These are phyloP conservation scores for Sporobolomyces roseus DNA, from an alignment of 768 basidiomycete genomes.

Conservation along the genomic window DNA sequence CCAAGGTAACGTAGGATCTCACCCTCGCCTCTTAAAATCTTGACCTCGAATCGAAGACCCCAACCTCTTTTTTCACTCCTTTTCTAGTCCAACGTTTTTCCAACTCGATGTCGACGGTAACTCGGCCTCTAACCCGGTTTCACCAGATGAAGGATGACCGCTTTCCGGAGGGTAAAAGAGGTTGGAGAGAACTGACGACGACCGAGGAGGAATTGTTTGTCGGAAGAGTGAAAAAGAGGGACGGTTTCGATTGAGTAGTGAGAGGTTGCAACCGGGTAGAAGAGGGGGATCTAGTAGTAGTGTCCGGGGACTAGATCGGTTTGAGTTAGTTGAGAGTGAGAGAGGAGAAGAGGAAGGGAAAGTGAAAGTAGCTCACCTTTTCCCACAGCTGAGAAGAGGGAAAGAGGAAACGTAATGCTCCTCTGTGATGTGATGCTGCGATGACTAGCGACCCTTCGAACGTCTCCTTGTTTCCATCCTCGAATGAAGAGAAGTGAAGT, in stretches of 20 bases:
- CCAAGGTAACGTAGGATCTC: too few species aligned
- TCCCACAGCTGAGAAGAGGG: constrained; percentile 31
- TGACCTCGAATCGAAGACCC: too few species aligned
- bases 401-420: neutral
- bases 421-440: constrained; percentile 25
- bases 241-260: neutral
- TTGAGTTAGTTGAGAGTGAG: neutral
- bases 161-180: constrained; percentile 13
- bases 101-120: too few species aligned
- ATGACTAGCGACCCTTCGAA: constrained; percentile 30
- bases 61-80: neutral
- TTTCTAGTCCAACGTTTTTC: neutral
- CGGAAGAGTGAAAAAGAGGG: neutral
- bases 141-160: constrained; percentile 29
- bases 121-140: too few species aligned
- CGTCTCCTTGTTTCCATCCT: constrained; percentile 6
- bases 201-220: neutral
- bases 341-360: neutral
- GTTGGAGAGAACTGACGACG: too few species aligned
- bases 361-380: constrained; percentile 18
- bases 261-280: neutral
- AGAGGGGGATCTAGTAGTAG: neutral
- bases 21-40: too few species aligned
- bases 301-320: constrained; percentile 14
- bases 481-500: neutral